Base-by-base conservation (phyloP, 2,329 filamentous ascomycete genomes). In the Ambrosiella beaveri region DNA sequence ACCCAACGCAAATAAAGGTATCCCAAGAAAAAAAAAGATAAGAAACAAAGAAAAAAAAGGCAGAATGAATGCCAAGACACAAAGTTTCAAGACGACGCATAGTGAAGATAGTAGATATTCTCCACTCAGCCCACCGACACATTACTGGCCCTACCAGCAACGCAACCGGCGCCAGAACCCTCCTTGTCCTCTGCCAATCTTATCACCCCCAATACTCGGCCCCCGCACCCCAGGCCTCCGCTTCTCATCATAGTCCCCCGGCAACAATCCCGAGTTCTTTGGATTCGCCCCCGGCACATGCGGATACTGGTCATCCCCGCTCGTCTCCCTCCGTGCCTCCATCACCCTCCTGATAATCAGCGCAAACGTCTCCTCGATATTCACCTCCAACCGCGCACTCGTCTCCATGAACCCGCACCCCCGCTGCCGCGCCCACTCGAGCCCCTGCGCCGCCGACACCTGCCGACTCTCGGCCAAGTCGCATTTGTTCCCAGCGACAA, bases 341-440 rank as follows among this genome's bases (percentile, higher is more conserved):
- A 79, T 74, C 55, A 84, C 81, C 56, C 80, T 73, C 35, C 79
- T 73, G 49, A 84, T 77, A 60, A 84, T 79, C 44, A 83, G 75
- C 40, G 85, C 86, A 74, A 93, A 93, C 0, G 86, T 91, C 76
- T 93, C 87, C 69, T 93, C 87, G 62, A 93, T 88, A 68, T 93
- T 93, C 63, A 93, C 87, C 74, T 88, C 86, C 65, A 89, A 80
- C 57, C 86, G 74, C 3, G 87, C 87, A 65, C 84, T 88, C 62
- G 87, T 93, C 77, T 93, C 87, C 87, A 93, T 93, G 71, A 93
- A 93, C 44, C 86, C 87, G 70, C 86, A 91, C 49, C 81, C 81
- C 57, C 79, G 75, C 61, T 73, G 74, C 61, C 85, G 74, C 55
- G 87, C 85, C 86, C 87, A 93, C 64, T 89, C 85, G 49, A 91